Evolutionary conservation across 2,329 filamentous ascomycete species (phyloP).

Genomic region (Penicillium expansum): DNA sequence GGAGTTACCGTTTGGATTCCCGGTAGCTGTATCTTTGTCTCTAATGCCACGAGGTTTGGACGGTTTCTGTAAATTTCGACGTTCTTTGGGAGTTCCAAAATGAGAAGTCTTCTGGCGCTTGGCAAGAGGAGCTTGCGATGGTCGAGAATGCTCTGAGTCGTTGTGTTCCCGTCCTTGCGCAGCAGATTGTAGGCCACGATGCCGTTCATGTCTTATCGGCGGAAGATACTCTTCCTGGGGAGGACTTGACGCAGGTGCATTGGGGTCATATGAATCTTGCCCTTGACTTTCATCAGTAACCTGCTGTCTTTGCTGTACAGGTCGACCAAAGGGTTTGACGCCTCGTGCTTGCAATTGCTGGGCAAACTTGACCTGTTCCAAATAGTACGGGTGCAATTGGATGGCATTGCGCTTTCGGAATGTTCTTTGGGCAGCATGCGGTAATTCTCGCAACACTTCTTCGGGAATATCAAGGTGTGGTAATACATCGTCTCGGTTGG

Average conservation of each 20-base stretch:
- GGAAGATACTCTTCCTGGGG: constrained; percentile 31
- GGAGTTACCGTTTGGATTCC: constrained; percentile 1
- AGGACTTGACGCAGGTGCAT: constrained; percentile 34
- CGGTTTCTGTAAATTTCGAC: constrained; percentile 7
- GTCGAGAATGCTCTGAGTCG: background rate
- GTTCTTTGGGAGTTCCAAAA: constrained; percentile 11
- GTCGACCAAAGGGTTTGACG: constrained; percentile 42
- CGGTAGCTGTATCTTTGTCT: constrained; percentile 19
- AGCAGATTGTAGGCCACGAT: background rate
- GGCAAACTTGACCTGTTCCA: constrained; percentile 47
- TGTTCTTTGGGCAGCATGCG: constrained; percentile 30
- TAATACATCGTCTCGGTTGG: constrained; percentile 17
- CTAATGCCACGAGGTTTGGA: constrained; percentile 28
- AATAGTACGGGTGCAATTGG: constrained; percentile 48
- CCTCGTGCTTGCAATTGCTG: constrained; percentile 42
- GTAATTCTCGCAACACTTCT: constrained; percentile 27
- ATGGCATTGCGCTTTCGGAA: constrained; percentile 48
- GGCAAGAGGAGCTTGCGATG: constrained; percentile 16
- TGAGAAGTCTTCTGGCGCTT: constrained; percentile 40
- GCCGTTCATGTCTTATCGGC: constrained; percentile 19
- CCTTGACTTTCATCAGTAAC: constrained; percentile 32
- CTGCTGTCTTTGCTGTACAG: constrained; percentile 16
- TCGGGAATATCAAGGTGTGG: constrained; percentile 28
- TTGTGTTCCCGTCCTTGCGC: constrained; percentile 4
- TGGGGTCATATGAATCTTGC: constrained; percentile 34